These are phyloP conservation scores for Conoideocrella luteorostrata DNA, from an alignment of 2,329 filamentous ascomycete genomes.

Conservation along the genomic window DNA sequence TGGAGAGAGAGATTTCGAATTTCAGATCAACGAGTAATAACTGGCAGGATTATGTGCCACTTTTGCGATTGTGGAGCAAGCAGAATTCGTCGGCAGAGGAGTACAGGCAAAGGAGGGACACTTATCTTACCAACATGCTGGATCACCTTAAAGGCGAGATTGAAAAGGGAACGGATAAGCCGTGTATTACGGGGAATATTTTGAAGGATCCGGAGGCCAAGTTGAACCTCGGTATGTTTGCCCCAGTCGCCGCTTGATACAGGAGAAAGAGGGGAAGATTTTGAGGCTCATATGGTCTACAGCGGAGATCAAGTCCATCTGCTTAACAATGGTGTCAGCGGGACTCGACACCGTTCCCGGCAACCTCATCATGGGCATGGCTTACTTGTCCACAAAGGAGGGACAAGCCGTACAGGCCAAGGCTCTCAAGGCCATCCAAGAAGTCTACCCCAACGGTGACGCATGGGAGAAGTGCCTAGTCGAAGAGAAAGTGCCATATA, in stretches of 20 bases:
- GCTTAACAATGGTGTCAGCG: slow-evolving; percentile 74
- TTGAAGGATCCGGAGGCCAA: slow-evolving; percentile 43
- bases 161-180: slow-evolving; percentile 32
- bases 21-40: slow-evolving; percentile 76
- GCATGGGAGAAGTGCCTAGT: slow-evolving; percentile 68
- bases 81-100: slow-evolving; percentile 57
- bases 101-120: slow-evolving; percentile 62
- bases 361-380: slow-evolving; percentile 74
- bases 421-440: slow-evolving; percentile 63
- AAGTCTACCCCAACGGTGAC: slow-evolving; percentile 64
- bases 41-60: slow-evolving; percentile 77
- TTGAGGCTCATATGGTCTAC: not conserved
- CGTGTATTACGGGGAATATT: slow-evolving; percentile 42
- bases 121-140: slow-evolving; percentile 60
- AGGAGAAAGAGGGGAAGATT: too few relatives aligned
- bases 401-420: slow-evolving; percentile 65
- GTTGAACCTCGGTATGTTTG: slow-evolving; percentile 27
- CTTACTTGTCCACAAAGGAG: slow-evolving; percentile 61
- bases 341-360: slow-evolving; percentile 77
- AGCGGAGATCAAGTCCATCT: slow-evolving; percentile 76
- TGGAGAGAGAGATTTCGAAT: slow-evolving; percentile 70
- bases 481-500: slow-evolving; percentile 70
- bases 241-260: too few relatives aligned
- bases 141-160: slow-evolving; percentile 42
- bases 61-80: slow-evolving; percentile 59